These are phyloP conservation scores for Ophiostoma fasciatum DNA, from an alignment of 2,329 filamentous ascomycete species.

Conservation along the genomic window DNA sequence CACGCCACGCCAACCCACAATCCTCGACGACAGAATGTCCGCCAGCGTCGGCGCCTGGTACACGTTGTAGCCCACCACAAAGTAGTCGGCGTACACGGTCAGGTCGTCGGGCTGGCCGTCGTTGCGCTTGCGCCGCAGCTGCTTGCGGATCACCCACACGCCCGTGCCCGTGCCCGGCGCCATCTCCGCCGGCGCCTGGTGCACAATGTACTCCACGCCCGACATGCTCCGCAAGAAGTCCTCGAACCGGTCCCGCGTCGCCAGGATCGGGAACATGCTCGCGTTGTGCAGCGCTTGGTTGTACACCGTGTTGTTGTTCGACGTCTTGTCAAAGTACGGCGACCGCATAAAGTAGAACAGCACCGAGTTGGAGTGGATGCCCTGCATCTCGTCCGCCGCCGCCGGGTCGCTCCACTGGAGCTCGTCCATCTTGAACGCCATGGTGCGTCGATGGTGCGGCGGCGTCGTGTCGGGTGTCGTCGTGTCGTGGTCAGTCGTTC, in stretches of 20 bases:
- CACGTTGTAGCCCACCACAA: constrained; percentile 50
- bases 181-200: constrained; percentile 48
- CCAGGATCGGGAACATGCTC: constrained; percentile 40
- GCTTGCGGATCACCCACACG: constrained; percentile 57
- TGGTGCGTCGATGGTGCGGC: no score
- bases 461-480: no score
- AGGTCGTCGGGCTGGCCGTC: constrained; percentile 33
- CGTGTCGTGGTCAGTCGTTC: no score
- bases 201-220: constrained; percentile 51
- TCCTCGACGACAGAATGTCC: constrained; percentile 42
- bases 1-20: constrained; percentile 32
- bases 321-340: constrained; percentile 52
- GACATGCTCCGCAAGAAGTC: constrained; percentile 47
- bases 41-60: constrained; percentile 50
- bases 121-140: constrained; percentile 43
- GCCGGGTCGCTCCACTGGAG: constrained; percentile 49
- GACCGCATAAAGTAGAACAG: constrained; percentile 55
- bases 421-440: constrained; percentile 42
- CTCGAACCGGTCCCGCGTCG: constrained; percentile 49
- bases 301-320: constrained; percentile 50
- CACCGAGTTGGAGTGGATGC: constrained; percentile 49
- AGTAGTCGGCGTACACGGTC: constrained; percentile 44
- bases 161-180: constrained; percentile 45
- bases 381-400: constrained; percentile 30
- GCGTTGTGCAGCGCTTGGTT: constrained; percentile 48